Conservation (phyloP, 805 yeast species). For the Kodamaea sagamina region DNA sequence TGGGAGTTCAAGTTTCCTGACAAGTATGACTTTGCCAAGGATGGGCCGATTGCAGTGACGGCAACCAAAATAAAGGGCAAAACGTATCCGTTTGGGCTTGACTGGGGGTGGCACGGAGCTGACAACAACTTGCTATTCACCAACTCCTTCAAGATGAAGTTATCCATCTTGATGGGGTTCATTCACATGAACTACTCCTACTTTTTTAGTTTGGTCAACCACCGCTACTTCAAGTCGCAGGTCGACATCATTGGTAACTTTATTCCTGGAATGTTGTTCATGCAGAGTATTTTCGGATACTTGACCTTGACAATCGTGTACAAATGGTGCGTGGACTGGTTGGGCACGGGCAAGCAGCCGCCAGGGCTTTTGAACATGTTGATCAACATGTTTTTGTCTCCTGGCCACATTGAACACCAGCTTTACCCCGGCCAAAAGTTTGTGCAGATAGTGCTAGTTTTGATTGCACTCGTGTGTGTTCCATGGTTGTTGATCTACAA, state of each 20-base stretch:
- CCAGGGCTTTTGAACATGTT: constrained; percentile 94
- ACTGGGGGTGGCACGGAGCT: constrained; percentile 96
- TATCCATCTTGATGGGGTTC: constrained; percentile 93
- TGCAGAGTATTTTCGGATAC: constrained; percentile 97
- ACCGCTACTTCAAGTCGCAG: constrained; percentile 61
- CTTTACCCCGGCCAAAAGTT: constrained; percentile 77
- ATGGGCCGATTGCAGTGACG: constrained; percentile 42
- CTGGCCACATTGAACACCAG: constrained; percentile 82
- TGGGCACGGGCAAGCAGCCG: constrained; percentile 70
- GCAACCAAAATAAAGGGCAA: constrained; percentile 60
- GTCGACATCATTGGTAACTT: constrained; percentile 92
- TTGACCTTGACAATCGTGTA: constrained; percentile 81
- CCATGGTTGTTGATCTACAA: constrained; percentile 88
- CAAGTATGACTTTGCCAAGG: constrained; percentile 65
- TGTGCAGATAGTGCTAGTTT: constrained; percentile 70
- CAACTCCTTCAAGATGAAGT: constrained; percentile 96
- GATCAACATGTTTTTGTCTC: constrained; percentile 92
- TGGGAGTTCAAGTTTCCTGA: constrained; percentile 83
- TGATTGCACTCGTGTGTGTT: constrained; percentile 83
- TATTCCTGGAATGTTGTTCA: constrained; percentile 88
- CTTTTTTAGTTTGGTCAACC: constrained; percentile 81
- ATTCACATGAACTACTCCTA: constrained; percentile 91
- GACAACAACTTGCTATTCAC: constrained; percentile 88
- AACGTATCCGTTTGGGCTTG: constrained; percentile 82
- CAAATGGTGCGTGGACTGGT: constrained; percentile 96